Evolutionary conservation across 176 grass and related monocot genomes (phyloP).

Genomic region (Lolium perenne): DNA sequence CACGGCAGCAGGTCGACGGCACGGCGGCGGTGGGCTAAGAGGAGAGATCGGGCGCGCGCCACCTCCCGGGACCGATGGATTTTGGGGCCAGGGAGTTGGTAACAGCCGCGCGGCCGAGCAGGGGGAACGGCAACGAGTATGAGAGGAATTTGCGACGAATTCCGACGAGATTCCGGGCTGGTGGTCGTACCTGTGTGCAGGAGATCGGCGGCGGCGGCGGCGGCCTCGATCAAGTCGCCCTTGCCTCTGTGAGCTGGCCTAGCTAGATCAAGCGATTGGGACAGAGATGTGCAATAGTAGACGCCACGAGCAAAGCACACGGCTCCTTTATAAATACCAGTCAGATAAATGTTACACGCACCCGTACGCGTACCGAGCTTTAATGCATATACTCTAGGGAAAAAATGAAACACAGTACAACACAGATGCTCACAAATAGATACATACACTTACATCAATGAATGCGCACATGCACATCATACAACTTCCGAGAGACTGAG

Average conservation of each 20-base stretch:
- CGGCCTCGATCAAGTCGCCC: not conserved
- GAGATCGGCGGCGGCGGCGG: not conserved
- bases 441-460: too few species aligned
- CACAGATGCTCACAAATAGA: too few species aligned
- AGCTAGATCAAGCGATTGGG: constrained; percentile 19
- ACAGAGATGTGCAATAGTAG: not conserved
- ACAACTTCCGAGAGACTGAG: too few species aligned
- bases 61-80: too few species aligned
- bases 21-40: not conserved
- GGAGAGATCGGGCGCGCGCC: not conserved
- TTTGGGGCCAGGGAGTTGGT: too few species aligned
- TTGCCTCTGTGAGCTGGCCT: not conserved
- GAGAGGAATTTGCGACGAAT: not conserved
- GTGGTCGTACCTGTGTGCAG: not conserved
- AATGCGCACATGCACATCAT: not conserved
- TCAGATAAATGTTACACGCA: not conserved
- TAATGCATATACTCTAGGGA: not conserved
- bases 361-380: not conserved
- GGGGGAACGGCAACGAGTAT: not conserved
- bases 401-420: not conserved
- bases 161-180: not conserved
- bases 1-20: not conserved
- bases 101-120: not conserved
- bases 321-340: not conserved
- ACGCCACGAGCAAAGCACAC: constrained; percentile 6